A percentile compares a stretch with the other conserved stretches of the same genome.
Evolutionary conservation across 805 yeast genomes (phyloP).

Genomic region (Clavispora vitiphila): DNA sequence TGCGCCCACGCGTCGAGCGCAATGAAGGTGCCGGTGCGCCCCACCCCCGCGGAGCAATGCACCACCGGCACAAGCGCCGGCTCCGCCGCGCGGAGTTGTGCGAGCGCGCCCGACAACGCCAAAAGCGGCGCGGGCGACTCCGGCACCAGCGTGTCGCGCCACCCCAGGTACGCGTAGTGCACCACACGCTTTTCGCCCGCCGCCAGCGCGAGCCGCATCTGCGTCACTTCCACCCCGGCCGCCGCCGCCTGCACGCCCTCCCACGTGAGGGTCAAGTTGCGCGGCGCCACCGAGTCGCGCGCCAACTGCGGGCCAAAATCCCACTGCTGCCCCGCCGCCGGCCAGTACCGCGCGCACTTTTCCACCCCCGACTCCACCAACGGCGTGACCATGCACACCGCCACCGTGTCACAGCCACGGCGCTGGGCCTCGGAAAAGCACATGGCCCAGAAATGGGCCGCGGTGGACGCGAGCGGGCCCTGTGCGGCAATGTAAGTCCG

Average conservation of each 20-base stretch:
- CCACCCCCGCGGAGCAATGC: conserved; percentile 97
- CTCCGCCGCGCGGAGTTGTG: background rate
- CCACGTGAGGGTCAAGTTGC: conserved; percentile 12
- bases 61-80: conserved; percentile 24
- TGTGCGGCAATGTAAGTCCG: conserved; percentile 74
- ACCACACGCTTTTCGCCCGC: conserved; percentile 15
- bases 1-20: conserved; percentile 29
- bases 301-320: conserved; percentile 15
- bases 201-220: conserved; percentile 18
- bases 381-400: conserved; percentile 38
- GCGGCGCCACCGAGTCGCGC: conserved; percentile 20
- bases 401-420: conserved; percentile 20
- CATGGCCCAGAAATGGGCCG: conserved; percentile 77
- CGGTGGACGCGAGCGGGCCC: conserved; percentile 75
- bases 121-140: conserved; percentile 10
- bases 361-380: conserved; percentile 11
- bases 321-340: conserved; percentile 15
- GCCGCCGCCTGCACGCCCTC: conserved; percentile 12
- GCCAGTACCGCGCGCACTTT: conserved; percentile 19
- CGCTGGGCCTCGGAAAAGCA: conserved; percentile 29
- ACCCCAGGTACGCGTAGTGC: conserved; percentile 13
- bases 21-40: conserved; percentile 79
- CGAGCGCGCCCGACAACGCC: conserved; percentile 8
- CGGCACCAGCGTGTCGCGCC: conserved; percentile 15
- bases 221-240: conserved; percentile 24